These are phyloP conservation scores for Nicotiana rustica DNA, from an alignment of 305 asterid genomes.

Conservation along the genomic window DNA sequence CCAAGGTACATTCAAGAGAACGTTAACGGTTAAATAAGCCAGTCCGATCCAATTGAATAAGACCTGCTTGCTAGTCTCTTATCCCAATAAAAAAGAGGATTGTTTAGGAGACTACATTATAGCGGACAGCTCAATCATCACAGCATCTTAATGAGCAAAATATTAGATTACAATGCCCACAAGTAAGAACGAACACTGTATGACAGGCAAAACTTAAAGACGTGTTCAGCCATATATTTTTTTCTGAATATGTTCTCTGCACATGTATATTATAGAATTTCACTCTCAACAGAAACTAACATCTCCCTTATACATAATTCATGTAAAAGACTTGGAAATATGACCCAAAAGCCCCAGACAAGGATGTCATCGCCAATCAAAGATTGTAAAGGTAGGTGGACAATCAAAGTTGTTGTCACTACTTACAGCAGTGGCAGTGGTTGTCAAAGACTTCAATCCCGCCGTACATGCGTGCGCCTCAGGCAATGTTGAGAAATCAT, in stretches of 20 bases:
- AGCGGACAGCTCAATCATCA: neutral
- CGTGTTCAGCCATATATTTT: neutral
- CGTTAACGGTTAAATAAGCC: neutral
- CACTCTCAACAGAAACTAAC: neutral
- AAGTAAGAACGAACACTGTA: neutral
- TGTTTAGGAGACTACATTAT: neutral
- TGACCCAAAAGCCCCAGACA: neutral
- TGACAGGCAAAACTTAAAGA: neutral
- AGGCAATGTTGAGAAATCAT: conserved; percentile 92
- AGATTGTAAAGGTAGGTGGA: neutral
- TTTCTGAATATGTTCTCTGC: neutral
- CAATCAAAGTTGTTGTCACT: conserved; percentile 4
- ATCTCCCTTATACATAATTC: neutral
- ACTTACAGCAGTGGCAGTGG: conserved; percentile 94
- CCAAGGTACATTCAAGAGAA: neutral
- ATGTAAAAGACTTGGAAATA: neutral
- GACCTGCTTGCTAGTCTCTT: neutral
- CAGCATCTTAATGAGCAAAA: neutral
- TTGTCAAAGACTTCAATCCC: conserved; percentile 97
- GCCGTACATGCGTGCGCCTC: conserved; percentile 99
- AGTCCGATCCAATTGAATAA: neutral
- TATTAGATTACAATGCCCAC: neutral
- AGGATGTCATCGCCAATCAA: neutral
- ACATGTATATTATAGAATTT: neutral
- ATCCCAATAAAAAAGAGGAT: conserved; percentile 3